Conservation (phyloP, 352 stramenopile species). For the Phytophthora colocasiae region DNA sequence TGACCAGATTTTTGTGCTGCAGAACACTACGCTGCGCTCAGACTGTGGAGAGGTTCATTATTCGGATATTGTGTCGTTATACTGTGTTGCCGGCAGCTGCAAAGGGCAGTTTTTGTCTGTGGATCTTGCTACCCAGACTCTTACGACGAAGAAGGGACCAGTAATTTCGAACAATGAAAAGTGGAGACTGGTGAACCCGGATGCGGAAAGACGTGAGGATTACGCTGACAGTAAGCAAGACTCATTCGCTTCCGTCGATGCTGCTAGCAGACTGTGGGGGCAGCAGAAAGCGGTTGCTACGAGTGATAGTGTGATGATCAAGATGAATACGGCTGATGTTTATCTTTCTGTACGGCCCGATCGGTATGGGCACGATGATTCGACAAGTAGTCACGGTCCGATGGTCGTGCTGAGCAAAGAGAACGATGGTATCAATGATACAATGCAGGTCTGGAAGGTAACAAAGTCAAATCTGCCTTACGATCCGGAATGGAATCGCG, state of each 20-base stretch:
- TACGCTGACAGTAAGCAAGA: slow-evolving; percentile 39
- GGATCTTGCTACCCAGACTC: slow-evolving; percentile 57
- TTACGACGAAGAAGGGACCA: slow-evolving; percentile 76
- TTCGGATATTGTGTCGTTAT: slow-evolving; percentile 79
- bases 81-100: slow-evolving; percentile 72
- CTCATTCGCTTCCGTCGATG: slow-evolving; percentile 49
- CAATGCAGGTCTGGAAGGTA: slow-evolving; percentile 79
- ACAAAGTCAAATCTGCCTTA: slow-evolving; percentile 90
- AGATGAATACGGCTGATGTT: slow-evolving; percentile 67
- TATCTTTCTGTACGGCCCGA: slow-evolving; percentile 53
- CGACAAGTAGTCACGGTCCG: slow-evolving; percentile 1
- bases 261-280: slow-evolving; percentile 54
- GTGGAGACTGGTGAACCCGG: slow-evolving; percentile 76
- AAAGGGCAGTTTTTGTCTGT: slow-evolving; percentile 80
- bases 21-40: slow-evolving; percentile 74
- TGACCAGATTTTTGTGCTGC: slow-evolving; percentile 81
- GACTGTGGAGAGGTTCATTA: slow-evolving; percentile 79
- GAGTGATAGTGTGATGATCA: slow-evolving; percentile 79
- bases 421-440: slow-evolving; percentile 58
- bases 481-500: slow-evolving; percentile 86
- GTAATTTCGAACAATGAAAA: slow-evolving; percentile 85
- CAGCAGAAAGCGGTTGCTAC: slow-evolving; percentile 71
- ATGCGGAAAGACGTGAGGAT: slow-evolving; percentile 26
- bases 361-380: slow-evolving; percentile 27
- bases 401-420: slow-evolving; percentile 55